phyloP scores from a whole-genome alignment of 345 rosid genomes.

The Lepidium aucheri region DNA sequence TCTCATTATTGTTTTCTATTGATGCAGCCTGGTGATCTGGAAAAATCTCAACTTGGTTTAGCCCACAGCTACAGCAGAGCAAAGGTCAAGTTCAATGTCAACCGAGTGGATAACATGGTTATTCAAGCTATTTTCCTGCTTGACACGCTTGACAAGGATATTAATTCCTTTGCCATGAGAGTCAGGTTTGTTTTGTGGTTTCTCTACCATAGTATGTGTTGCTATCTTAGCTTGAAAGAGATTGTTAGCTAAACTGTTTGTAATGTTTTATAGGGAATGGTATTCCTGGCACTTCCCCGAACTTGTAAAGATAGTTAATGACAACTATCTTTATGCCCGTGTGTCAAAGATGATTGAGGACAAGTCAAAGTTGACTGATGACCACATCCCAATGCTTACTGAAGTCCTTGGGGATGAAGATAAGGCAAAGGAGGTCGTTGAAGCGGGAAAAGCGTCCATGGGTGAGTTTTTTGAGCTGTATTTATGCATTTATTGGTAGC shows the following conservation, averaged over 20 bases:
- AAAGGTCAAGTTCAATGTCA: constrained; percentile 95
- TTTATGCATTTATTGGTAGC: neutral
- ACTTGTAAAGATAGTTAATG: constrained; percentile 87
- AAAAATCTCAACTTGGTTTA: constrained; percentile 93
- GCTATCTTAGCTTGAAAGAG: neutral
- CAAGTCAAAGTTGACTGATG: constrained; percentile 56
- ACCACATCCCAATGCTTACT: constrained; percentile 43
- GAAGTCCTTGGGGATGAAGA: constrained; percentile 79
- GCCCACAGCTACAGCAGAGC: constrained; percentile 98
- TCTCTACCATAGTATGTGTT: neutral
- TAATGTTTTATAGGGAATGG: constrained; percentile 68
- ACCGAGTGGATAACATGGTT: constrained; percentile 92
- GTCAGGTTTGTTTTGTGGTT: constrained; percentile 54
- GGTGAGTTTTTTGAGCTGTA: constrained; percentile 35
- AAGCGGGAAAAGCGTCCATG: constrained; percentile 98
- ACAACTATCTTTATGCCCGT: constrained; percentile 70
- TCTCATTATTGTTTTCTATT: neutral
- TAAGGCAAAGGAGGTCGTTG: constrained; percentile 80
- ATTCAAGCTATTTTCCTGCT: constrained; percentile 89
- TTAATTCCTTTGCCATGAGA: constrained; percentile 88
- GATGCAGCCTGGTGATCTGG: constrained; percentile 74
- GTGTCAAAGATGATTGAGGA: constrained; percentile 55
- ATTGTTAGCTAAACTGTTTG: neutral
- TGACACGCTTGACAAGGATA: constrained; percentile 85
- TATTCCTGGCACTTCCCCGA: constrained; percentile 99